Conservation (phyloP, 1,139 yeast genomes). For the Schizosaccharomyces versatilis region DNA sequence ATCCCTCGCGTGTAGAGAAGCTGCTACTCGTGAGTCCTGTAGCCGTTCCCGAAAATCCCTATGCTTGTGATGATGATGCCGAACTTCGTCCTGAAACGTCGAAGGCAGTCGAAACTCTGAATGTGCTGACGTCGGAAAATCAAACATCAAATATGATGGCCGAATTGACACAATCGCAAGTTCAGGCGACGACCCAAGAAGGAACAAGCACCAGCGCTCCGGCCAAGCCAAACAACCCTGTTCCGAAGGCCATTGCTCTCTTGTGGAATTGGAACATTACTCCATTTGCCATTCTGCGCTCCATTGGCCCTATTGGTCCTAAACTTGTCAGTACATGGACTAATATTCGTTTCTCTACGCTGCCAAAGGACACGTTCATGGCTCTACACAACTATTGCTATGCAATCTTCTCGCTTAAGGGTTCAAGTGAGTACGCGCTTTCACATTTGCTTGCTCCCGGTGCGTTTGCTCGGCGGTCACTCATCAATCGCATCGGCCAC, state of each 20-base stretch:
- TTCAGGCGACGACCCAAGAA: constrained; percentile 16
- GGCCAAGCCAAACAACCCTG: constrained; percentile 13
- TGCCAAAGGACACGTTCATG: constrained; percentile 16
- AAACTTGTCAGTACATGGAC: constrained; percentile 24
- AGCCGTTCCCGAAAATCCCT: constrained; percentile 59
- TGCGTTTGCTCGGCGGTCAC: constrained; percentile 56
- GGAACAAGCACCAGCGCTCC: constrained; percentile 1
- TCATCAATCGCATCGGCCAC: constrained; percentile 35
- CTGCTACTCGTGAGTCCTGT: constrained; percentile 70
- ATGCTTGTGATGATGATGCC: constrained; percentile 31
- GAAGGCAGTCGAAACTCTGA: constrained; percentile 1
- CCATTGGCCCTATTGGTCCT: constrained; percentile 24
- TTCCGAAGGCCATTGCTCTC: constrained; percentile 17
- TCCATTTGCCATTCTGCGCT: constrained; percentile 22
- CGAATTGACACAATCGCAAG: constrained; percentile 11
- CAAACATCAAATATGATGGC: constrained; percentile 1
- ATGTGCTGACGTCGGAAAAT: constrained; percentile 11
- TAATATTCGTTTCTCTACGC: constrained; percentile 20
- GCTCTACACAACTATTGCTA: constrained; percentile 36
- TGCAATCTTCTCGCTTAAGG: constrained; percentile 36
- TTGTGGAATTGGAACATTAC: constrained; percentile 24
- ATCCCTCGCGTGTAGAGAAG: constrained; percentile 43
- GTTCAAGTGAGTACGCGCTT: constrained; percentile 43
- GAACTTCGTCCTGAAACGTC: constrained; percentile 7
- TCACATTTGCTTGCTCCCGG: constrained; percentile 49